Conservation (phyloP, 208 protist genomes). For the Leishmania lainsoni region DNA sequence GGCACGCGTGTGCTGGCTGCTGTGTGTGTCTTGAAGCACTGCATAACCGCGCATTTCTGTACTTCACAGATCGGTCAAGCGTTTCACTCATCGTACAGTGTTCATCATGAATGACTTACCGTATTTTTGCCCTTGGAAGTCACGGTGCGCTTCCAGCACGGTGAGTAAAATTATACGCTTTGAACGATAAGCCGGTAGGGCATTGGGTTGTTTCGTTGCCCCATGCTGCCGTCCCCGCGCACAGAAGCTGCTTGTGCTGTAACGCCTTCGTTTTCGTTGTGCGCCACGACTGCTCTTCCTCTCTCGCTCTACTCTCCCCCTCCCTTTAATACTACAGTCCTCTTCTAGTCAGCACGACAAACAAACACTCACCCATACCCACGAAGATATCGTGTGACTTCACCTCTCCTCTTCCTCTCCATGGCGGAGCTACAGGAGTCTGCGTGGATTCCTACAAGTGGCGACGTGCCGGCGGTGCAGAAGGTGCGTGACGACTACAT, state of each 20-base stretch:
- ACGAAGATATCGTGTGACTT: not conserved
- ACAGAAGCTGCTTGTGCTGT: not conserved
- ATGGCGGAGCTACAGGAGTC: constrained; percentile 1
- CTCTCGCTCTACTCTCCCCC: not conserved
- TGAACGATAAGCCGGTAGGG: not conserved
- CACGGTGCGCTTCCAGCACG: not conserved
- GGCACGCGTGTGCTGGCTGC: not conserved
- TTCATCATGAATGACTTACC: not conserved
- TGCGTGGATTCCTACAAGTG: not conserved
- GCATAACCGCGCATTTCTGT: not conserved
- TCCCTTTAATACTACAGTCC: too few species aligned
- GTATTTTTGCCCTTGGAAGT: not conserved
- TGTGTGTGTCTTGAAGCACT: not conserved
- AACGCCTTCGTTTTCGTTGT: not conserved
- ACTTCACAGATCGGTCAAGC: not conserved
- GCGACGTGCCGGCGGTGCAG: constrained; percentile 40
- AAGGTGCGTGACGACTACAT: constrained; percentile 83
- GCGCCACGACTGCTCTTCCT: not conserved
- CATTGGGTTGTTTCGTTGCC: not conserved
- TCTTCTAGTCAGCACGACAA: too few species aligned
- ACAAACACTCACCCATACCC: not conserved
- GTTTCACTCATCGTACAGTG: not conserved
- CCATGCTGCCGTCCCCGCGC: too few species aligned
- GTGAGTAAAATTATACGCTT: too few species aligned
- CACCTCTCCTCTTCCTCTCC: not conserved